Percentiles rank a stretch among this genome's conserved stretches.
Evolutionary conservation across 129 eudicot genomes (phyloP).

Genomic region (Sambucus nigra): DNA sequence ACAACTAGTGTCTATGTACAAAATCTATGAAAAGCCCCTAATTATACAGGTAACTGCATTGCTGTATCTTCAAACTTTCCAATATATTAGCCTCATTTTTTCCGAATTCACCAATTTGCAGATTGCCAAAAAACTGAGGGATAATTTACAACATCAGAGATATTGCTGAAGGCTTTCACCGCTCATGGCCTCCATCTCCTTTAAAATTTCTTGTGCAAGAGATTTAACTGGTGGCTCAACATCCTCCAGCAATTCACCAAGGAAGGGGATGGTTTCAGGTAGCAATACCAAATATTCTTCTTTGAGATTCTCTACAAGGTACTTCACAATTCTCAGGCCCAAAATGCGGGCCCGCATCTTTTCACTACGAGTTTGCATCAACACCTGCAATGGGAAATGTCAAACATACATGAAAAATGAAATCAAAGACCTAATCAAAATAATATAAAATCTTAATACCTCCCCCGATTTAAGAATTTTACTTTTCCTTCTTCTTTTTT

Average conservation of each 20-base stretch:
- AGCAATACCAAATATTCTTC: constrained; percentile 69
- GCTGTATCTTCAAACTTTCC: too few relatives aligned
- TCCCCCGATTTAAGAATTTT: too few relatives aligned
- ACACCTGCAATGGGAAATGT: constrained; percentile 34
- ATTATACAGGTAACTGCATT: too few relatives aligned
- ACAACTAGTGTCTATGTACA: too few relatives aligned
- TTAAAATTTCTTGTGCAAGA: constrained; percentile 82
- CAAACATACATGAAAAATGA: neutral
- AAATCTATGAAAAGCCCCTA: too few relatives aligned
- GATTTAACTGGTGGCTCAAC: constrained; percentile 64
- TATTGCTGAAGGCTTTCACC: constrained; percentile 80
- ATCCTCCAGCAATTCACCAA: constrained; percentile 83
- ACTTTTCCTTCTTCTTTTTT: too few relatives aligned
- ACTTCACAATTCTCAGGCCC: constrained; percentile 67
- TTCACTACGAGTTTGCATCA: constrained; percentile 89
- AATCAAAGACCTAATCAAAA: too few relatives aligned
- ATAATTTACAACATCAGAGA: constrained; percentile 21
- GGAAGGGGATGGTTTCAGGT: constrained; percentile 81
- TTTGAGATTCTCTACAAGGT: constrained; percentile 61
- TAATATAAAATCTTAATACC: too few relatives aligned
- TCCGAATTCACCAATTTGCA: neutral
- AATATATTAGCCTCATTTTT: neutral
- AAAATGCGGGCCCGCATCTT: constrained; percentile 58
- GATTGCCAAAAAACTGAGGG: neutral
- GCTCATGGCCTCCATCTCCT: constrained; percentile 67